These are phyloP conservation scores for Ulmus americana DNA, from an alignment of 331 rosid genomes.

Conservation along the genomic window DNA sequence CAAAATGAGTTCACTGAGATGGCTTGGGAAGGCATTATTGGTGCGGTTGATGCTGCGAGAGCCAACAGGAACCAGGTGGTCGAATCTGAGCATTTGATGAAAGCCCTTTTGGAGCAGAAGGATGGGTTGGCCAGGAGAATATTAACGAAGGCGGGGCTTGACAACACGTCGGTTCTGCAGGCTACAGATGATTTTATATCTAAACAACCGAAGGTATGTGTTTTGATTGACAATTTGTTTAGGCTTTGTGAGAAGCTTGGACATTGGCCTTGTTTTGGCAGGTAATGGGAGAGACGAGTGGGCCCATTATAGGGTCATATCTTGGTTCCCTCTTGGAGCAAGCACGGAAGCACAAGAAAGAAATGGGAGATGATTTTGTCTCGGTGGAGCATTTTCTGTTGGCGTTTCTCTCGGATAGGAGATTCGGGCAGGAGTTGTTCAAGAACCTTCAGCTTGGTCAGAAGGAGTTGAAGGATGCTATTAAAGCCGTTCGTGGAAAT, in stretches of 20 bases:
- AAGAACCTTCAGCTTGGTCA: constrained; percentile 64
- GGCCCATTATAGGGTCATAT: constrained; percentile 66
- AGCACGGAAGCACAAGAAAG: constrained; percentile 59
- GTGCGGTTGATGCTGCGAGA: constrained; percentile 81
- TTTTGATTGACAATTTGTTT: neutral
- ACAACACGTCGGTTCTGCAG: constrained; percentile 79
- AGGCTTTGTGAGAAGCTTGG: neutral
- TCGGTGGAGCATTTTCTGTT: constrained; percentile 86
- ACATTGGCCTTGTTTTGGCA: constrained; percentile 23
- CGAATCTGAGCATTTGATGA: constrained; percentile 93
- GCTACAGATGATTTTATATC: constrained; percentile 78
- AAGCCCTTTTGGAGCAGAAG: constrained; percentile 90
- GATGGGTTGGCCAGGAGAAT: constrained; percentile 88
- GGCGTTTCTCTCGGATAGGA: constrained; percentile 57
- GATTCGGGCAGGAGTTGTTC: constrained; percentile 81
- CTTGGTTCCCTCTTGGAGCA: constrained; percentile 50
- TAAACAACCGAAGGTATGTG: constrained; percentile 71
- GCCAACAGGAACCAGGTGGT: constrained; percentile 73
- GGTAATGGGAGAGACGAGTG: constrained; percentile 76
- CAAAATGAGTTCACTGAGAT: constrained; percentile 81
- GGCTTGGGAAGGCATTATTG: constrained; percentile 94
- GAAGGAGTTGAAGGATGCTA: constrained; percentile 72
- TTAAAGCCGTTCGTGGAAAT: constrained; percentile 78
- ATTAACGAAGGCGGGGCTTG: constrained; percentile 82
- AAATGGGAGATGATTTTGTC: constrained; percentile 79